Conservation (phyloP, 1,284 basidiomycete species). For the Limonomyces culmigenus region DNA sequence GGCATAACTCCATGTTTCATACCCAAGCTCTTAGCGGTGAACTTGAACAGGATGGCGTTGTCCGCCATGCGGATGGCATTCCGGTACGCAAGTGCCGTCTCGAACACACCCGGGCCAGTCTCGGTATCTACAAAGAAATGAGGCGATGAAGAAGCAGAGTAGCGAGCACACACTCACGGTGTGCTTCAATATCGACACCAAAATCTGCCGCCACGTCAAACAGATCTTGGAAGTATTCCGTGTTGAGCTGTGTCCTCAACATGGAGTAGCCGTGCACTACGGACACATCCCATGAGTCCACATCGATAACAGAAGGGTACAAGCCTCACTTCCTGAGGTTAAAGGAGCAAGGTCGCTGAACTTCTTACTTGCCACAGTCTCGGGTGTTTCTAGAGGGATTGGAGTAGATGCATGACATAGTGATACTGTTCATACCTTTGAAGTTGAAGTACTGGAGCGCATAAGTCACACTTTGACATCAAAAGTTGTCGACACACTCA, state of each 20-base stretch:
- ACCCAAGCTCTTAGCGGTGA: conserved; percentile 80
- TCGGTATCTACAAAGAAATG: conserved; percentile 62
- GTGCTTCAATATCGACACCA: conserved; percentile 76
- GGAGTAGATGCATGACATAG: background rate
- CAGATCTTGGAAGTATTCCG: conserved; percentile 78
- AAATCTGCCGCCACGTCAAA: conserved; percentile 69
- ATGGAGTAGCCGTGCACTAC: conserved; percentile 88
- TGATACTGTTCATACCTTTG: conserved; percentile 44
- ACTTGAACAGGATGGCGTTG: conserved; percentile 89
- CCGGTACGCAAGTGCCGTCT: conserved; percentile 89
- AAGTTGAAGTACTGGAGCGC: conserved; percentile 79
- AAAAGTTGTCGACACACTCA: conserved; percentile 14
- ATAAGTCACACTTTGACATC: background rate
- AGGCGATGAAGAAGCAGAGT: no score
- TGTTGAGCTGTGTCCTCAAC: conserved; percentile 77
- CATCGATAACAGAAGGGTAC: conserved; percentile 13
- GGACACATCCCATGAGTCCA: background rate
- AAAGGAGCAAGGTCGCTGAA: conserved; percentile 63
- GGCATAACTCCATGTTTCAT: conserved; percentile 81
- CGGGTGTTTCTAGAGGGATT: conserved; percentile 49
- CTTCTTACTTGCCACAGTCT: conserved; percentile 60
- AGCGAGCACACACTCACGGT: no score
- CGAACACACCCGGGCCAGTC: conserved; percentile 86
- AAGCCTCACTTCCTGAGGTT: conserved; percentile 84
- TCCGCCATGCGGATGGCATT: conserved; percentile 80